Percentiles rank a stretch among this genome's conserved stretches.
Conservation (phyloP, 495 filamentous ascomycete genomes). For the Astrothelium subdiscretum region DNA sequence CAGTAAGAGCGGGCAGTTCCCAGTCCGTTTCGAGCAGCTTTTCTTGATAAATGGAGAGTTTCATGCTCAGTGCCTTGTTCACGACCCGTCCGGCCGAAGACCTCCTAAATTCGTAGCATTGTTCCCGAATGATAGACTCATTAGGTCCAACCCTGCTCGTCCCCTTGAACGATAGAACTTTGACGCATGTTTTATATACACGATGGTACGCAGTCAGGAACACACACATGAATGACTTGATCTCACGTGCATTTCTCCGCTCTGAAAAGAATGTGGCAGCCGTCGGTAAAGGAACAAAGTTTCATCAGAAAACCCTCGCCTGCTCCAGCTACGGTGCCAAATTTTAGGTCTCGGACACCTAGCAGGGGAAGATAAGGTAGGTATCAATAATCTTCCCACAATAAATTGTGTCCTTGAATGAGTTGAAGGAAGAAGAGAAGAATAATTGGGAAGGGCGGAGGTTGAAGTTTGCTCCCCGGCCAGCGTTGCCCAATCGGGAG, state of each 20-base stretch:
- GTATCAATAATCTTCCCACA: slow-evolving; percentile 57
- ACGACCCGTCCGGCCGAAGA: no score
- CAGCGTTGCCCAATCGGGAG: slow-evolving; percentile 23
- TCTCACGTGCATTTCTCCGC: not conserved
- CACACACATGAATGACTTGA: not conserved
- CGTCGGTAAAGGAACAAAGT: slow-evolving; percentile 52
- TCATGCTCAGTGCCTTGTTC: no score
- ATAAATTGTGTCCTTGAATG: slow-evolving; percentile 65
- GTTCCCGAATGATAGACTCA: no score
- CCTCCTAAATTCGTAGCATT: no score
- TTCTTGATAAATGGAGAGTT: no score
- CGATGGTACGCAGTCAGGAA: no score
- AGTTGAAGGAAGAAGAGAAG: slow-evolving; percentile 38
- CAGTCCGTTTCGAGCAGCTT: no score
- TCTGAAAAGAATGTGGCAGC: slow-evolving; percentile 37
- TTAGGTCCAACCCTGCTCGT: no score
- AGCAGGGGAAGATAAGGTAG: slow-evolving; percentile 50
- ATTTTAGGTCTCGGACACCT: slow-evolving; percentile 46
- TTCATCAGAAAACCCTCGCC: slow-evolving; percentile 42
- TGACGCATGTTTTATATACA: no score
- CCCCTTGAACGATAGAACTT: no score
- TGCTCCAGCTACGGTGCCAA: slow-evolving; percentile 58
- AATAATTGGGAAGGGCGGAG: slow-evolving; percentile 21
- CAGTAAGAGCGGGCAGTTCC: no score
- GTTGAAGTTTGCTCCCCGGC: slow-evolving; percentile 16